Evolutionary conservation across 176 grass and related monocot genomes (phyloP).

Genomic region (Triticum dicoccoides): DNA sequence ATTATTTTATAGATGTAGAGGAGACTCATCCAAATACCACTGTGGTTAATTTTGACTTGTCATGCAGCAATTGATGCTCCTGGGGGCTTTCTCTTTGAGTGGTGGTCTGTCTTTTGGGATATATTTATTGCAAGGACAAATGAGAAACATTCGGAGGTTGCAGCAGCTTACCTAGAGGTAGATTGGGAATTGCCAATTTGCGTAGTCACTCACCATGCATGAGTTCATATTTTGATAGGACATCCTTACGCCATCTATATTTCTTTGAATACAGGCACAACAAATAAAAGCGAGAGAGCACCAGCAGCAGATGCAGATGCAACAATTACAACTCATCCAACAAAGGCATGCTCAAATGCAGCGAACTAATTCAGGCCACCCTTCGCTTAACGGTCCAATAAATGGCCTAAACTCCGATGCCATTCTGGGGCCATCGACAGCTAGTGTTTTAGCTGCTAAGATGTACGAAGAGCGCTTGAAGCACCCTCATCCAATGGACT

Average conservation of each 20-base stretch:
- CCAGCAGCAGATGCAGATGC: constrained; percentile 93
- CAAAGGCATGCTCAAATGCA: constrained; percentile 91
- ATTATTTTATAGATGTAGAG: not conserved
- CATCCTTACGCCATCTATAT: not conserved
- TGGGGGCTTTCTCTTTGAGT: constrained; percentile 99
- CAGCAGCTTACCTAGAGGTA: constrained; percentile 91
- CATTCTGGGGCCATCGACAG: constrained; percentile 77
- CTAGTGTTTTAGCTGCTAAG: constrained; percentile 92
- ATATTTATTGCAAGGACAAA: constrained; percentile 98
- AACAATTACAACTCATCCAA: constrained; percentile 89
- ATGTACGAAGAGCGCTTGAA: constrained; percentile 98
- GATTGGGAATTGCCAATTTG: not conserved
- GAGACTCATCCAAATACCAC: not conserved
- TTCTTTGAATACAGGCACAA: constrained; percentile 50
- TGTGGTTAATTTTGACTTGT: constrained; percentile 26
- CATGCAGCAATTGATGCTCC: constrained; percentile 93
- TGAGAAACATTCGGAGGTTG: constrained; percentile 97
- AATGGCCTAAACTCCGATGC: constrained; percentile 72
- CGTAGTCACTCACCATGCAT: constrained; percentile 7
- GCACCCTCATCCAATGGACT: constrained; percentile 72
- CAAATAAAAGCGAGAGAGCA: constrained; percentile 94
- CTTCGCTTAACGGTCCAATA: constrained; percentile 70
- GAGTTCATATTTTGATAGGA: constrained; percentile 6
- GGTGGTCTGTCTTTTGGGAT: constrained; percentile 99
- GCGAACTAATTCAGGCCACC: constrained; percentile 58